Percentiles rank a stretch among this genome's conserved stretches.
These are phyloP conservation scores for Theobroma grandiflorum DNA, from an alignment of 441 rosid genomes.

Conservation along the genomic window DNA sequence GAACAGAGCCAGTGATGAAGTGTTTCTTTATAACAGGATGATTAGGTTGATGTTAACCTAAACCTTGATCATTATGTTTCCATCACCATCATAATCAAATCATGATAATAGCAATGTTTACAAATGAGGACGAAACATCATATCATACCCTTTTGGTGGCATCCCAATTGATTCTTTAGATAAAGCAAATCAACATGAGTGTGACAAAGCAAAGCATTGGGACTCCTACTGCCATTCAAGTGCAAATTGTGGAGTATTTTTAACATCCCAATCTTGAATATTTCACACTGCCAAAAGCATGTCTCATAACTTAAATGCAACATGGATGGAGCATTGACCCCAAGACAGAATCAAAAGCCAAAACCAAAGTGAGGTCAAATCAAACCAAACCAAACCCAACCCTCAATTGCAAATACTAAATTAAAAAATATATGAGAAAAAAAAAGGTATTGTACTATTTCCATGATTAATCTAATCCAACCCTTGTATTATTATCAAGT, in stretches of 20 bases:
- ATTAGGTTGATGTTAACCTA: too few species aligned
- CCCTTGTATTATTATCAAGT: neutral
- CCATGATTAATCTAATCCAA: neutral
- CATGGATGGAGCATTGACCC: neutral
- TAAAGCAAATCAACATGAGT: neutral
- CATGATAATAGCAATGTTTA: too few species aligned
- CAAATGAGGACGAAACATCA: too few species aligned
- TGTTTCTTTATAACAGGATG: too few species aligned
- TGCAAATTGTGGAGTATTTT: neutral
- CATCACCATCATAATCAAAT: too few species aligned
- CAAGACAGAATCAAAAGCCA: neutral
- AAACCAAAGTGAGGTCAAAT: neutral
- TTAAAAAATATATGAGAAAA: neutral
- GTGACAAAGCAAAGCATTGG: neutral
- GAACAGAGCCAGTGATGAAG: too few species aligned
- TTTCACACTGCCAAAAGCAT: neutral
- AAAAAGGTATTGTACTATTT: neutral
- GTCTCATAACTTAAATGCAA: neutral
- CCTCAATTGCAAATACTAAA: neutral
- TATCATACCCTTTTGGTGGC: too few species aligned
- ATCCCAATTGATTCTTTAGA: too few species aligned
- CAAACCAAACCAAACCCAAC: neutral
- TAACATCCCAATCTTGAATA: conserved; percentile 2
- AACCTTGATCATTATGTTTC: too few species aligned
- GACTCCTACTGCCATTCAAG: neutral